These are phyloP conservation scores for Russula foetens DNA, from an alignment of 768 basidiomycete genomes.

Conservation along the genomic window DNA sequence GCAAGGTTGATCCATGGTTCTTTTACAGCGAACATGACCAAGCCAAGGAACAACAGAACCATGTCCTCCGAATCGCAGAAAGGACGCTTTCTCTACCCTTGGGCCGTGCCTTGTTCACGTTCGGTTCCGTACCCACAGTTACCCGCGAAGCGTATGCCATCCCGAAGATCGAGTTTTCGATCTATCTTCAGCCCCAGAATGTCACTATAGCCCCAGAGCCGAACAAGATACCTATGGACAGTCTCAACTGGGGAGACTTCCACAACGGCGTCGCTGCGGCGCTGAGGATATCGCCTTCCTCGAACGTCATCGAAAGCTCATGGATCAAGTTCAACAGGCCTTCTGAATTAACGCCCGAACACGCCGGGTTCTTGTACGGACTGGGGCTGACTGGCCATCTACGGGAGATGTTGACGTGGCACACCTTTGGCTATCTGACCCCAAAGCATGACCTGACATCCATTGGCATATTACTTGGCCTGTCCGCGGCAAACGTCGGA, in stretches of 20 bases:
- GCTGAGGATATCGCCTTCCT: slow-evolving; percentile 70
- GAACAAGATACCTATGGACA: slow-evolving; percentile 68
- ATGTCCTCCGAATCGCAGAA: slow-evolving; percentile 73
- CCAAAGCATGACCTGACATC: slow-evolving; percentile 95
- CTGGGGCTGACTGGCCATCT: slow-evolving; percentile 90
- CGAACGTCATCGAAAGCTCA: slow-evolving; percentile 74
- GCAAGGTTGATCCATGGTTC: neutral
- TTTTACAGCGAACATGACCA: slow-evolving; percentile 74
- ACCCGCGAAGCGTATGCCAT: slow-evolving; percentile 72
- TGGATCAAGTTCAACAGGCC: slow-evolving; percentile 98
- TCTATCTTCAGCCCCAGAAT: slow-evolving; percentile 69
- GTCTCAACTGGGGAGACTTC: slow-evolving; percentile 89
- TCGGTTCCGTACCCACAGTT: slow-evolving; percentile 68
- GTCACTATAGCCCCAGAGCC: slow-evolving; percentile 53
- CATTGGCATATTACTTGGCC: slow-evolving; percentile 87
- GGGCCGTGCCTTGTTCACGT: slow-evolving; percentile 89
- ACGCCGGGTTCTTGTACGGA: slow-evolving; percentile 93
- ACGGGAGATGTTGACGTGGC: slow-evolving; percentile 85
- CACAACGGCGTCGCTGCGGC: slow-evolving; percentile 96
- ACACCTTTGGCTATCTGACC: slow-evolving; percentile 91
- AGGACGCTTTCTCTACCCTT: slow-evolving; percentile 85
- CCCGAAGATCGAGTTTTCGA: slow-evolving; percentile 69
- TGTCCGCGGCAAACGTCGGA: slow-evolving; percentile 85
- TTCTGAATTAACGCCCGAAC: slow-evolving; percentile 79
- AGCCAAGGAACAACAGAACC: slow-evolving; percentile 74